phyloP scores from a whole-genome alignment of 768 basidiomycete species.

The Glaciozyma martinii region DNA sequence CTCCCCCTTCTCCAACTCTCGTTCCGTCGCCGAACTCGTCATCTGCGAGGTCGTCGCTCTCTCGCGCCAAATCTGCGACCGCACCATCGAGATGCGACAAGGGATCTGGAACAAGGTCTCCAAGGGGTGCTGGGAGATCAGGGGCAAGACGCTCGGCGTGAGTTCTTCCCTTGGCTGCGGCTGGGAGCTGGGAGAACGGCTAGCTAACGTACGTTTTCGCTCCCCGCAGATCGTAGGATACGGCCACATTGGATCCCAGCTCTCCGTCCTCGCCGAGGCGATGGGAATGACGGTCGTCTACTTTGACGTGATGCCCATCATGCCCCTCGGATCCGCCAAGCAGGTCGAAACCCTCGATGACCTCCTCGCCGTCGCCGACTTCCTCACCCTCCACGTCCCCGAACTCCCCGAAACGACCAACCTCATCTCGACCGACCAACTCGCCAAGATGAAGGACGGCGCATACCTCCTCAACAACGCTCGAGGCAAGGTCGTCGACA shows the following conservation, averaged over 20 bases:
- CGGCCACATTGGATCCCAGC: conserved; percentile 94
- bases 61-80: conserved; percentile 86
- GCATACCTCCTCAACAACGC: conserved; percentile 97
- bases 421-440: conserved; percentile 70
- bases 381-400: conserved; percentile 91
- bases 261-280: conserved; percentile 91
- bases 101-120: conserved; percentile 99
- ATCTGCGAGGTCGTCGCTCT: conserved; percentile 86
- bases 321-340: conserved; percentile 89
- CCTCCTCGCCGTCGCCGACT: conserved; percentile 73
- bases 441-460: conserved; percentile 87
- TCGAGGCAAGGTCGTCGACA: conserved; percentile 88
- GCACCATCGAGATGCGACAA: conserved; percentile 71
- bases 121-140: conserved; percentile 94
- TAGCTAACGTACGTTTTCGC: background rate
- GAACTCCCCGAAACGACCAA: conserved; percentile 92
- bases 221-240: conserved; percentile 70
- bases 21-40: conserved; percentile 97
- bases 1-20: conserved; percentile 78
- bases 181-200: background rate
- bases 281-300: conserved; percentile 94
- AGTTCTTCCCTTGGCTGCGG: background rate
- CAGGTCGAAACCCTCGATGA: conserved; percentile 71
- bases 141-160: conserved; percentile 86
- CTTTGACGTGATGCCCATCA: conserved; percentile 83